phyloP scores from a whole-genome alignment of 306 rosid species.

The Oxytropis ochrocephala region DNA sequence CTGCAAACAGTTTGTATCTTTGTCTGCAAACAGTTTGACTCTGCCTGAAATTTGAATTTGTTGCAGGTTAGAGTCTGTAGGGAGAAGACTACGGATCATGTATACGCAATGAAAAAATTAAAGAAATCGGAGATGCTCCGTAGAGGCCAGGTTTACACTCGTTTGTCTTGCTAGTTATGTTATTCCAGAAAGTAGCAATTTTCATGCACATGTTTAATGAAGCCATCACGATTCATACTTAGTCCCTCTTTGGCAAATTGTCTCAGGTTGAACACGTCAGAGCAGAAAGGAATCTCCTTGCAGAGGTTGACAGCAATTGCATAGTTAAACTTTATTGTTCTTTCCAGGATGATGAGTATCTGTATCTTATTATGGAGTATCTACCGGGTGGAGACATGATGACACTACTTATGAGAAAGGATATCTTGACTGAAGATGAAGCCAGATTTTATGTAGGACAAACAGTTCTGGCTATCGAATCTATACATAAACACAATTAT shows the following conservation, averaged over 20 bases:
- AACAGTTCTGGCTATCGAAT: conserved; percentile 86
- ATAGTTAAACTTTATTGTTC: conserved; percentile 94
- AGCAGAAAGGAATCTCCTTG: conserved; percentile 97
- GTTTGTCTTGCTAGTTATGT: conserved; percentile 21
- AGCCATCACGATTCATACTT: conserved; percentile 6
- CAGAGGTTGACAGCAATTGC: conserved; percentile 98
- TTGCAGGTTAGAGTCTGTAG: conserved; percentile 91
- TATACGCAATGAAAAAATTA: conserved; percentile 97
- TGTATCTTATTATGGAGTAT: conserved; percentile 96
- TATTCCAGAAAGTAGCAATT: not conserved
- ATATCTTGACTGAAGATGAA: conserved; percentile 86
- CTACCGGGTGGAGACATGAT: conserved; percentile 99
- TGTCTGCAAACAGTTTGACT: not conserved
- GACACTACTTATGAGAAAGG: conserved; percentile 99
- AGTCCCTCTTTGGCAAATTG: conserved; percentile 6
- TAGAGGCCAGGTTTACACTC: conserved; percentile 80
- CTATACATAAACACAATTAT: conserved; percentile 92
- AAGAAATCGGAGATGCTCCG: conserved; percentile 99
- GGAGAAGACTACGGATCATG: conserved; percentile 77
- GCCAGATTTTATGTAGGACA: conserved; percentile 93
- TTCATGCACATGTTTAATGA: conserved; percentile 3
- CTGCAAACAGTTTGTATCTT: not conserved
- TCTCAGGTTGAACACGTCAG: conserved; percentile 92
- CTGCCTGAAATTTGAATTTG: conserved; percentile 31
- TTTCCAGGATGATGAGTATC: conserved; percentile 87